Base-by-base conservation (phyloP, 1,284 basidiomycete species). In the Cystobasidiaceae sp. region DNA sequence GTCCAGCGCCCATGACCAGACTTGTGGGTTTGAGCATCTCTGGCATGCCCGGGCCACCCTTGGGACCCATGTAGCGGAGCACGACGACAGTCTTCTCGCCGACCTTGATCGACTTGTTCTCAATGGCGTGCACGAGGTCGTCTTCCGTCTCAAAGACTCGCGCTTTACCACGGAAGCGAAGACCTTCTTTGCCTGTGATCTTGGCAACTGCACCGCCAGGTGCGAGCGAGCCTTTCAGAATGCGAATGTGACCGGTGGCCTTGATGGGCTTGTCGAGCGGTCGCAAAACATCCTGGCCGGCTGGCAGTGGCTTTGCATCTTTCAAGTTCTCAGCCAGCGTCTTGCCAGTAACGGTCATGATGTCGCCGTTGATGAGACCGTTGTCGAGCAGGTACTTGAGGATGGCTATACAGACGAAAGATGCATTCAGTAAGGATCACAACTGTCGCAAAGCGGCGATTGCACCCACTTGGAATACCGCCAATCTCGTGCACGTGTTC, bases 11-110 rank as follows among this genome's bases (percentile, higher is more conserved):
- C 79, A 93, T 89, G 70, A 97, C 83, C 25, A 67, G 86, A 67
- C 84, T 86, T n/a, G 92, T 96, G 6, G 90, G 91, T 69, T 93
- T 93, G 59, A 94, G 82, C 91, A 93, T 93, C 79, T 93, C 90
- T 48, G 89, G 91, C 90, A 93, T 93, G 58, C 91, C 89, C 84
- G 62, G 25, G n/a, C 90, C 91, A 67, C 90, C 91, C 78, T 88
- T 87, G 41, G 90, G 90, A 50, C 90, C 90, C 69, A 93, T 84
- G 75, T 93, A 93, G 52, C 91, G 82, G 73, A 93, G 81, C 60
- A 93, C 86, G 66, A 87, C 86, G n/a, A 93, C 75, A 69, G 83
- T 89, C 81, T 92, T 92, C 78, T 90, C 88, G 0, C 92, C 92
- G 32, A 86, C 80, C 73, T 86, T 91, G 77, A 98, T 89, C 69